Evolutionary conservation across 2,329 filamentous ascomycete species (phyloP).

Genomic region (Blastomyces silverae): DNA sequence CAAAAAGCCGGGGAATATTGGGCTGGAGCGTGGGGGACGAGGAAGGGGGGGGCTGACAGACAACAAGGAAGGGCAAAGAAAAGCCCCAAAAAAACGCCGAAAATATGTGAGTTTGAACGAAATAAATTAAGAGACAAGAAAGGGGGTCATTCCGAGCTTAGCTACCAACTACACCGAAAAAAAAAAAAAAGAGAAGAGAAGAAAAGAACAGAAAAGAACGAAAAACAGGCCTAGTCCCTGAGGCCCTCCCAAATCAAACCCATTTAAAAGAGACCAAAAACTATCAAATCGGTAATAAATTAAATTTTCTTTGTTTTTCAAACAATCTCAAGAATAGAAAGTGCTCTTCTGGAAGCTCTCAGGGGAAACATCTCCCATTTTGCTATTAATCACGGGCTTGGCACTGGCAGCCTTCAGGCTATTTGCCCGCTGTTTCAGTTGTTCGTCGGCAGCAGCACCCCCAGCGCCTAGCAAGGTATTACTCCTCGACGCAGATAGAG

Average conservation of each 20-base stretch:
- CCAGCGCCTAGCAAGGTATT: constrained; percentile 9
- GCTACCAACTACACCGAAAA: neutral
- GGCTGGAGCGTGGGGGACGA: too few relatives aligned
- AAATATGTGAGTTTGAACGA: neutral
- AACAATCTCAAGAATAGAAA: constrained; percentile 52
- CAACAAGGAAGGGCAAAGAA: neutral
- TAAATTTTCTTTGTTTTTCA: constrained; percentile 14
- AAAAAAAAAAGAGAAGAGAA: too few relatives aligned
- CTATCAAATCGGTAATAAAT: constrained; percentile 10
- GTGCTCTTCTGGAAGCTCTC: constrained; percentile 66
- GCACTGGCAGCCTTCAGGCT: constrained; percentile 26
- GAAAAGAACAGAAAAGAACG: too few relatives aligned
- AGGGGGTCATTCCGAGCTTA: neutral
- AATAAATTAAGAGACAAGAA: neutral
- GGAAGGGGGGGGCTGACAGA: too few relatives aligned
- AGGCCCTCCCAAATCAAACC: neutral
- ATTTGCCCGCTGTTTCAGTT: constrained; percentile 26
- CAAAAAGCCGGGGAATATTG: neutral
- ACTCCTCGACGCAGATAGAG: constrained; percentile 7
- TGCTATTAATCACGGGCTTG: constrained; percentile 50
- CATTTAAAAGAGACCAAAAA: constrained; percentile 11
- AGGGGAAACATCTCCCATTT: constrained; percentile 57
- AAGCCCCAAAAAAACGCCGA: neutral
- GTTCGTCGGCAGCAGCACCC: constrained; percentile 13
- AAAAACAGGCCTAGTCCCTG: neutral